Percentiles rank a stretch among this genome's conserved stretches.
These are phyloP conservation scores for Eurotiales sp. DNA, from an alignment of 2,329 filamentous ascomycete species.

Conservation along the genomic window DNA sequence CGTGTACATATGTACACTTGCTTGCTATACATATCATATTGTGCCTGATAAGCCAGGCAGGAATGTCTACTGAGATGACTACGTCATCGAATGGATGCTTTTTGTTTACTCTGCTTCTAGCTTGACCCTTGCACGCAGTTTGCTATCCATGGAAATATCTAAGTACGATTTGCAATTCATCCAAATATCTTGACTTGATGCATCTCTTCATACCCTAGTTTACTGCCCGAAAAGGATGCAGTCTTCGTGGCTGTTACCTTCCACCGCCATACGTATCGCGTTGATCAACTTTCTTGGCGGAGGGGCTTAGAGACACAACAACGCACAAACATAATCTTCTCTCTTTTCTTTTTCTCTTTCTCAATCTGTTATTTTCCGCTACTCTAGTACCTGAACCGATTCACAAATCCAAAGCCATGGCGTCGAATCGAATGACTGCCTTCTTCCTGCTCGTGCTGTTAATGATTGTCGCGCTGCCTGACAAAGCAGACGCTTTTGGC, in stretches of 20 bases:
- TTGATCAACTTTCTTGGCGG: slow-evolving; percentile 14
- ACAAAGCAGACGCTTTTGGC: slow-evolving; percentile 42
- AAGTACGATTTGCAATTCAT: too few relatives aligned
- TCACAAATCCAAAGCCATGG: slow-evolving; percentile 8
- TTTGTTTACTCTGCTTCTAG: too few relatives aligned
- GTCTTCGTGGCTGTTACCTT: background rate
- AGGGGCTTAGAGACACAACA: slow-evolving; percentile 4
- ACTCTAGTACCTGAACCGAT: background rate
- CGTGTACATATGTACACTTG: too few relatives aligned
- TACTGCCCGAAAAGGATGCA: background rate
- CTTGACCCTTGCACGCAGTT: too few relatives aligned
- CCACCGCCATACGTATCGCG: too few relatives aligned
- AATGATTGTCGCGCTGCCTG: slow-evolving; percentile 34
- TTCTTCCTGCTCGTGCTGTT: slow-evolving; percentile 35
- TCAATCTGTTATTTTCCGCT: background rate
- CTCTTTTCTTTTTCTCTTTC: background rate
- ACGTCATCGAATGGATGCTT: too few relatives aligned
- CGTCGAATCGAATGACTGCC: slow-evolving; percentile 24
- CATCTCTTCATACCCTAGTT: background rate
- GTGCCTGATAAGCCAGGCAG: too few relatives aligned
- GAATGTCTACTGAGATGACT: too few relatives aligned
- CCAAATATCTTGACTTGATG: too few relatives aligned
- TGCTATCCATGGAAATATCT: too few relatives aligned
- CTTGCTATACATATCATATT: too few relatives aligned
- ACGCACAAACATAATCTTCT: background rate